Evolutionary conservation across 495 filamentous ascomycete genomes (phyloP), one percentile per base, ranked within the genome.

Genomic region (Penicillium fimorum): DNA sequence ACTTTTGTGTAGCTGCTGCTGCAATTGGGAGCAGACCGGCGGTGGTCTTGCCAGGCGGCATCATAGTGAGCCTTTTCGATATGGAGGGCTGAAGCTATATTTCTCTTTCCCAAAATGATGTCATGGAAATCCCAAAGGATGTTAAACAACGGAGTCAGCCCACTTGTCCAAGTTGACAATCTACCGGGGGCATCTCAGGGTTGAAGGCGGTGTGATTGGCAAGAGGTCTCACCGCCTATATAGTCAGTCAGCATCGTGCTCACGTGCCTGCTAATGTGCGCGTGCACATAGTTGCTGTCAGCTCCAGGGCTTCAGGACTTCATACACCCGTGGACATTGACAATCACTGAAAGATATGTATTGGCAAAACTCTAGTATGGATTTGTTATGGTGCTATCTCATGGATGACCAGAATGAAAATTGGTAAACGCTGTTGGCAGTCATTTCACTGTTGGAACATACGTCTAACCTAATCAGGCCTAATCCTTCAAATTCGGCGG

Each of bases 1-100:
- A 70, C 59, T 87, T 88, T 55, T 84, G 81, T 9, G 80, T 84
- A 37, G 76, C 78, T 32, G 80, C 75, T 20, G 76, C 81, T 46
- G 79, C 72, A 42, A 85, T 79, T 51, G 83, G 79, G 24, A 91
- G 78, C 25, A 89, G 80, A 9, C 87, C 86, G 18, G 70, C 76
- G 0, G 70, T 66, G 17, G 71, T 62, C 60, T 82, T 84, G 57
- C 68, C 63, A 41, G 72, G 54, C 37, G 76, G 75, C 9, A 73
- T 61, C 70, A 74, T 78, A 58, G 25, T 46, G 33, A 22, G 20
- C 4, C 2, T 25, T 29, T 8, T 3, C 7, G 15, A 30, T 47
- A 18, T 47, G 15, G 6, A 17, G n/a, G n/a, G n/a, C n/a, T 17
- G 24, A 30, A 17, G n/a, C 5, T 17, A 30, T 29, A 8, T 15